Evolutionary conservation across 192 early-diverging fungal genomes (phyloP).

Genomic region (Chytriomyces confervae): DNA sequence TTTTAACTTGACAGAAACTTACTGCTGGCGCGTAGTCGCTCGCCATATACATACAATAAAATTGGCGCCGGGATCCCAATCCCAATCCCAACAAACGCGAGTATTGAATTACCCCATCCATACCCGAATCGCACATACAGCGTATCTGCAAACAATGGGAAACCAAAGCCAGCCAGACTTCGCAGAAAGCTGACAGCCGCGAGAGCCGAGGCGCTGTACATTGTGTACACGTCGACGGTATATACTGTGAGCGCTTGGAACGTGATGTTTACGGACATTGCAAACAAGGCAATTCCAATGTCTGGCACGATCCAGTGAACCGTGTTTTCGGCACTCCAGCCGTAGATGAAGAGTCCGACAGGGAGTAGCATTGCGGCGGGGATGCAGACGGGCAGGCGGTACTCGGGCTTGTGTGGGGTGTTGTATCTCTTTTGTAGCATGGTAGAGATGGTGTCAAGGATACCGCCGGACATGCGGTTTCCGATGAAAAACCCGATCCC

Average conservation of each 20-base stretch:
- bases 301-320: constrained; percentile 14
- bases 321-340: constrained; percentile 21
- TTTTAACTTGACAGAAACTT: constrained; percentile 17
- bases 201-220: constrained; percentile 22
- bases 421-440: constrained; percentile 26
- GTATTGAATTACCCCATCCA: constrained; percentile 26
- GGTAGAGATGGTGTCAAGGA: constrained; percentile 3
- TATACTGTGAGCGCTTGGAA: constrained; percentile 27
- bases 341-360: constrained; percentile 25
- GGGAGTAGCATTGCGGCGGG: constrained; percentile 14
- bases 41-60: constrained; percentile 26
- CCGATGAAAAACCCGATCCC: constrained; percentile 22
- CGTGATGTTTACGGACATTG: constrained; percentile 7
- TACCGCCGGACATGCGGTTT: constrained; percentile 10
- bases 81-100: constrained; percentile 24
- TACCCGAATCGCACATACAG: constrained; percentile 22
- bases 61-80: constrained; percentile 30
- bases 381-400: constrained; percentile 28
- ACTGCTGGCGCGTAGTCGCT: neutral
- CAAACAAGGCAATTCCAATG: constrained; percentile 28
- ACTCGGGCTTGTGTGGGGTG: constrained; percentile 29
- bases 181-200: constrained; percentile 19
- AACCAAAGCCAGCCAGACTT: constrained; percentile 22
- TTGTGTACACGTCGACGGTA: constrained; percentile 22
- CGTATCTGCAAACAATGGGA: constrained; percentile 24